Base-by-base conservation (phyloP, 2,329 filamentous ascomycete species). In the Bimuria novae-zelandiae region DNA sequence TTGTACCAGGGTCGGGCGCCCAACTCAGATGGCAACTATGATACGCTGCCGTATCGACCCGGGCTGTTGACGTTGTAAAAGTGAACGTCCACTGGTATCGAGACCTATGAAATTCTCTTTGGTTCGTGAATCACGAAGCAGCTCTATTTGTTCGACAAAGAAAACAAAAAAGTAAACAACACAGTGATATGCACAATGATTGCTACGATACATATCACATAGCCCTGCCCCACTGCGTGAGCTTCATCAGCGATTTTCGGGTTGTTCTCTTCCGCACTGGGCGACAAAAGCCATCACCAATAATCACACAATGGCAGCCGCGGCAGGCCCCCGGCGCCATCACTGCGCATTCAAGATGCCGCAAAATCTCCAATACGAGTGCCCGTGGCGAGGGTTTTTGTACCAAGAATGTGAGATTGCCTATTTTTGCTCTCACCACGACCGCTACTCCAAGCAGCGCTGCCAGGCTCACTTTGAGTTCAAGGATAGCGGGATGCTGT, bases 1-100 rank as follows among this genome's bases (percentile, higher is more conserved):
- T 77, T 89, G 25, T 88, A 86, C 69, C 86, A 88, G 71, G 86
- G 86, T 19, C 72, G 75, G 8, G 65, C 72, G 11, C 78, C 83
- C 1, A 75, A 49, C 44, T 68, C 67, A 0, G 64, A 67, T 36
- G 75, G 72, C 6, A 71, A 79, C 43, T 87, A 88, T 62, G 76
- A 76, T 56, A 25, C 57, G 2, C 60, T 82, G 52, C 84, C 84
- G 1, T 87, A 84, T 65, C 72, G 76, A 5, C 84, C 83, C 0
- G 84, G 78, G 42, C 51, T 86, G 23, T 64, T 86, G 53, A 86
- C 83, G 0, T 68, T 84, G 30, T 50, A 64, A 57, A 39, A 47
- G 19, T 66, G 59, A 32, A 43, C 6, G 8, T 16, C 12, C 8
- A 3, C 14, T 7, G n/a, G 14, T 16, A 7, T 12, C n/a, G 12